These are phyloP conservation scores for Rhodocollybia butyracea DNA, from an alignment of 768 basidiomycete species.

Conservation along the genomic window DNA sequence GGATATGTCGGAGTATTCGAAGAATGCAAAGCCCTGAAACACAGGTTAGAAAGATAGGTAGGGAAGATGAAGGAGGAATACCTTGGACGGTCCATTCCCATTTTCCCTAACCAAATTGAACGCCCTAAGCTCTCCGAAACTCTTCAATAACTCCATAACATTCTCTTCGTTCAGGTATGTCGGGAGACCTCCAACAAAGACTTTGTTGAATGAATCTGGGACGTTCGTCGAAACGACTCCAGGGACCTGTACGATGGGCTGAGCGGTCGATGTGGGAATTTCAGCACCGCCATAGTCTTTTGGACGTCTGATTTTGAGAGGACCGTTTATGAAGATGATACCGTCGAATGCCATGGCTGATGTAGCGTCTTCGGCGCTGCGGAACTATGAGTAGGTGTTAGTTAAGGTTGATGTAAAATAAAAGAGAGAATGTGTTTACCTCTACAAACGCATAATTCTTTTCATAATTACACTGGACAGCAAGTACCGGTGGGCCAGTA, in stretches of 20 bases:
- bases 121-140: conserved; percentile 94
- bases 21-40: conserved; percentile 93
- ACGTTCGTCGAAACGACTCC: conserved; percentile 97
- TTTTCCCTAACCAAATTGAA: conserved; percentile 98
- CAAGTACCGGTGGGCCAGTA: conserved; percentile 86
- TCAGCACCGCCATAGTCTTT: conserved; percentile 92
- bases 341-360: conserved; percentile 97
- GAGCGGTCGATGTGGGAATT: conserved; percentile 30
- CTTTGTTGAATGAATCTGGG: conserved; percentile 96
- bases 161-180: conserved; percentile 97
- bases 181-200: conserved; percentile 95
- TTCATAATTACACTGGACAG: conserved; percentile 96
- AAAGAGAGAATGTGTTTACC: no score
- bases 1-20: conserved; percentile 88
- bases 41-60: neutral
- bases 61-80: conserved; percentile 20
- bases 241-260: conserved; percentile 77
- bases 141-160: conserved; percentile 96
- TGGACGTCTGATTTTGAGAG: conserved; percentile 96
- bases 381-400: conserved; percentile 63
- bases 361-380: conserved; percentile 94
- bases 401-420: neutral
- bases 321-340: conserved; percentile 90
- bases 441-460: conserved; percentile 99
- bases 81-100: conserved; percentile 85